These are phyloP conservation scores for Paramyrothecium roridum DNA, from an alignment of 2,329 filamentous ascomycete genomes.

Conservation along the genomic window DNA sequence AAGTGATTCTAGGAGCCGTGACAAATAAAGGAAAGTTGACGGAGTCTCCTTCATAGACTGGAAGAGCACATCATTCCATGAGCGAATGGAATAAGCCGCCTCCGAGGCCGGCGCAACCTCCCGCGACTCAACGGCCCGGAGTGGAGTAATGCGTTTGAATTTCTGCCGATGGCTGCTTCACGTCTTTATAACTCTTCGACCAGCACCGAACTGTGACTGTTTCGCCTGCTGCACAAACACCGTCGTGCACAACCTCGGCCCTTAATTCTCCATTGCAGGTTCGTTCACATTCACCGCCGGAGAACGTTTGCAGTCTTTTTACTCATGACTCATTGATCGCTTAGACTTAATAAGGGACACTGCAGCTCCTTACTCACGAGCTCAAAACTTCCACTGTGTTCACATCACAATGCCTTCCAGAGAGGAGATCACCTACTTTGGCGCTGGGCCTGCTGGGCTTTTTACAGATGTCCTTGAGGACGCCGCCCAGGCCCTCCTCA, in stretches of 20 bases:
- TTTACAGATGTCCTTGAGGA: constrained; percentile 77
- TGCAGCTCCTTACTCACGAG: no score
- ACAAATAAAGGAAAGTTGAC: not conserved
- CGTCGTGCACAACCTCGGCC: no score
- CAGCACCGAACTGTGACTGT: not conserved
- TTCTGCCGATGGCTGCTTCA: not conserved
- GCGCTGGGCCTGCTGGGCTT: constrained; percentile 83
- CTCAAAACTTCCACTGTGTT: no score
- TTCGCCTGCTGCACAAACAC: constrained; percentile 42
- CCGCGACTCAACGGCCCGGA: not conserved
- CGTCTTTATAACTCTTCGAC: not conserved
- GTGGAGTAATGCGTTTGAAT: not conserved
- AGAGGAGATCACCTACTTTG: constrained; percentile 79
- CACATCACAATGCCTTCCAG: constrained; percentile 80
- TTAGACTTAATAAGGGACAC: no score
- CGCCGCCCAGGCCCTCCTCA: constrained; percentile 73
- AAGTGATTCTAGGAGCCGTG: not conserved
- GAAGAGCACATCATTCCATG: not conserved
- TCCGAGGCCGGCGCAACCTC: not conserved
- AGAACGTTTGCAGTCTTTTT: no score
- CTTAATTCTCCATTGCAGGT: no score
- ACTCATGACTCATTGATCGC: no score
- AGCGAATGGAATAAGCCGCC: not conserved
- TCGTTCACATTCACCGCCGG: constrained; percentile 74
- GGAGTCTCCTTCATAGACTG: not conserved